A percentile compares a stretch with the other conserved stretches of the same genome.
Evolutionary conservation across 768 basidiomycete genomes (phyloP).

Genomic region (Cyclocybe aegerita): DNA sequence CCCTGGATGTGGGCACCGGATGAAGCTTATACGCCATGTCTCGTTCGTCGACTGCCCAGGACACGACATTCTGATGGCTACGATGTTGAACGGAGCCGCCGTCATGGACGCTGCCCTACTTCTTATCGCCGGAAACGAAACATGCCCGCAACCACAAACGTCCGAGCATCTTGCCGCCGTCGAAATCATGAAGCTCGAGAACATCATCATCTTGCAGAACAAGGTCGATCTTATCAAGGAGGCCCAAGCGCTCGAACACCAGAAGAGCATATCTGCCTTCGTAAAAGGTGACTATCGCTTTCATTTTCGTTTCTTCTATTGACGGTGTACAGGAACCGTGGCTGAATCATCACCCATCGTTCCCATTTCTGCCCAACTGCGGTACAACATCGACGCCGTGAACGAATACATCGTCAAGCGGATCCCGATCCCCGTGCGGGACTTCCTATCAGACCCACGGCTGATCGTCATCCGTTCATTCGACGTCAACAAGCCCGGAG

Average conservation of each 20-base stretch:
- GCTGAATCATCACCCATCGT: slow-evolving; percentile 98
- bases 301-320: not conserved
- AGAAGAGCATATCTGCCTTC: slow-evolving; percentile 93
- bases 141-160: slow-evolving; percentile 98
- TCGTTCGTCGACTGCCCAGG: slow-evolving; percentile 98
- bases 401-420: slow-evolving; percentile 98
- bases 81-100: slow-evolving; percentile 99
- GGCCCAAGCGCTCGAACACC: slow-evolving; percentile 89
- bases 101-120: slow-evolving; percentile 99
- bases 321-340: slow-evolving; percentile 70
- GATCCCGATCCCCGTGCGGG: slow-evolving; percentile 91
- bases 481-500: slow-evolving; percentile 99
- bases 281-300: slow-evolving; percentile 69
- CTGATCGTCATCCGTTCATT: slow-evolving; percentile 99
- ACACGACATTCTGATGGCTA: slow-evolving; percentile 99
- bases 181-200: slow-evolving; percentile 98
- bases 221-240: slow-evolving; percentile 99
- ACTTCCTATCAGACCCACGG: slow-evolving; percentile 88
- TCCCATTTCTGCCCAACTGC: slow-evolving; percentile 97
- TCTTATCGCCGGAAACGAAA: slow-evolving; percentile 96
- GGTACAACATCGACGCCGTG: slow-evolving; percentile 99
- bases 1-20: slow-evolving; percentile 84
- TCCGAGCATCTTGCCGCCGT: slow-evolving; percentile 98
- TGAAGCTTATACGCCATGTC: slow-evolving; percentile 94
- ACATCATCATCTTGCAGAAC: slow-evolving; percentile 98